Conservation (phyloP, 2,329 filamentous ascomycete genomes). For the Geosmithia flava region DNA sequence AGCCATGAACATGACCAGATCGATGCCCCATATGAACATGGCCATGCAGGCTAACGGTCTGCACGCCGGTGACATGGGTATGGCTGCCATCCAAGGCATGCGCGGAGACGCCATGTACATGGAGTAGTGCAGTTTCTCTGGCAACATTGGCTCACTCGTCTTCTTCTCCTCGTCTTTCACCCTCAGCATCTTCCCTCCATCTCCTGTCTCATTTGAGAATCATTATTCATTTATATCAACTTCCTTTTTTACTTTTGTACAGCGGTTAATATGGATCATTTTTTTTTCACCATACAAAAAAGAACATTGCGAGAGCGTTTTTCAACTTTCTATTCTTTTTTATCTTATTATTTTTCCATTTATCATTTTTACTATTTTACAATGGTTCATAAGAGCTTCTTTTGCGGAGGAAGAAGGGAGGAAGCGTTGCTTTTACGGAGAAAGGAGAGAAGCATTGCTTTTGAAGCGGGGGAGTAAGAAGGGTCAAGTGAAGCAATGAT, state of each 20-base stretch:
- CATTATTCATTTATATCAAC: not conserved
- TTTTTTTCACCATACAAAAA: not conserved
- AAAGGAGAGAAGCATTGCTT: too few relatives aligned
- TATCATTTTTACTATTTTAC: not conserved
- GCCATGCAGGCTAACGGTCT: constrained; percentile 24
- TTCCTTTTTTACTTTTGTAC: not conserved
- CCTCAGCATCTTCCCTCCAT: too few relatives aligned
- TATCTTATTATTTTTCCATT: not conserved
- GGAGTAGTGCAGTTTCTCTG: constrained; percentile 23
- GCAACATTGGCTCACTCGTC: too few relatives aligned
- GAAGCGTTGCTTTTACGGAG: too few relatives aligned
- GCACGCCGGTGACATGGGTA: constrained; percentile 29
- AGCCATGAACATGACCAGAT: constrained; percentile 26
- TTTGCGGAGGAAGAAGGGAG: too few relatives aligned
- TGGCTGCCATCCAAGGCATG: constrained; percentile 29
- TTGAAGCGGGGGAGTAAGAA: too few relatives aligned
- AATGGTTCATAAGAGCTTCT: too few relatives aligned
- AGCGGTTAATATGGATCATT: not conserved
- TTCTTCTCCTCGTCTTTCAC: too few relatives aligned
- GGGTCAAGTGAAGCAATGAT: too few relatives aligned
- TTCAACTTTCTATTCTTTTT: not conserved
- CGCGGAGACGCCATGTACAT: constrained; percentile 39
- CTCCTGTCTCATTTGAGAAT: not conserved
- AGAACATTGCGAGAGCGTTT: not conserved
- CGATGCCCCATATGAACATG: constrained; percentile 33